Base-by-base conservation (phyloP, 2,329 filamentous ascomycete genomes). In the Penicillium sp. region DNA sequence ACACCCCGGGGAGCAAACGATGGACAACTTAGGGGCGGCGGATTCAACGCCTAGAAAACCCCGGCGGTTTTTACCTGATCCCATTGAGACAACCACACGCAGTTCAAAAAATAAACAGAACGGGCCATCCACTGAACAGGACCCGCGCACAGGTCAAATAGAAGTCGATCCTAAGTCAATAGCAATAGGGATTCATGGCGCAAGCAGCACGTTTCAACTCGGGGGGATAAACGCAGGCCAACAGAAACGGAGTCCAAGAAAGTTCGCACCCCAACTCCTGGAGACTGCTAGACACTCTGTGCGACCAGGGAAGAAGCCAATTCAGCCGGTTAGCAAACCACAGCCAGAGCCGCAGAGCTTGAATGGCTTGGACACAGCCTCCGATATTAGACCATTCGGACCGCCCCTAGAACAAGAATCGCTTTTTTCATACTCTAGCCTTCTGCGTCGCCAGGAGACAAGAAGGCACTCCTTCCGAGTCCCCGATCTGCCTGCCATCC, bases 401-500 rank as follows among this genome's bases (percentile, higher is more conserved):
- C 19, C 26, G 30, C 19, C 26, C n/a, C 8, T 35, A 11, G 19
- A 46, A 9, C 31, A 70, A 9, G 79, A 82, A 60, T 83, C 81
- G 3, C 72, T 68, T 19, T 82, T 81, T 60, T 83, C 81, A 21
- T 81, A 80, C 53, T 71, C 75, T 21, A 81, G 69, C 60, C 71
- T 83, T 21, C 70, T 75, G 50, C 75, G 74, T 52, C 75, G 75
- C 38, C 74, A 78, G 51, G 72, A 77, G 60, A 65, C 62, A 29
- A 73, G 78, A 54, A 81, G 78, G 31, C 85, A 87, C 71, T 88
- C 86, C 3, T 89, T 88, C 70, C 80, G 83, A 46, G 80, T 86
- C n/a, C 86, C 87, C 8, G 84, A 86, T 54, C 77, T 89, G 23
- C 86, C 87, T 53, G 82, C 83, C 15, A 89, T 89, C 54, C 83